Percentiles rank a stretch among this genome's conserved stretches.
These are phyloP conservation scores for Castanea sativa DNA, from an alignment of 306 rosid species.

Conservation along the genomic window DNA sequence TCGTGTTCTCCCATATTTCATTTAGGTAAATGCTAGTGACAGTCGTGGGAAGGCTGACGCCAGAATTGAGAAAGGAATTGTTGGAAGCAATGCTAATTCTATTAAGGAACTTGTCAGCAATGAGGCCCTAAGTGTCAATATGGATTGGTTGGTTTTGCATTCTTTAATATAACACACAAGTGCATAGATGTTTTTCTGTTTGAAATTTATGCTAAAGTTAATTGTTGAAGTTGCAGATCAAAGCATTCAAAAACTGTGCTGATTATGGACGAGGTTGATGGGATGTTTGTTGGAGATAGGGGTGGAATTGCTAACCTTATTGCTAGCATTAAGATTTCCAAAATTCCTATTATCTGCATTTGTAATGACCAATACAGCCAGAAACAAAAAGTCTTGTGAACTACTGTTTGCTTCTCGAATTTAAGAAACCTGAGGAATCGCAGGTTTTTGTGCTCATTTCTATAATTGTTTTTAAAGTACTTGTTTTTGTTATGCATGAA, in stretches of 20 bases:
- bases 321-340: constrained; percentile 84
- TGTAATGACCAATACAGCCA: constrained; percentile 98
- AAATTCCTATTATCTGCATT: constrained; percentile 94
- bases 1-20: constrained; percentile 14
- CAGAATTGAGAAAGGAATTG: constrained; percentile 80
- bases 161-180: constrained; percentile 15
- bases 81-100: constrained; percentile 90
- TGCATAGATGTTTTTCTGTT: constrained; percentile 10
- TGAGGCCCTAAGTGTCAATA: constrained; percentile 43
- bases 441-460: constrained; percentile 50
- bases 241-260: constrained; percentile 75
- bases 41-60: constrained; percentile 94
- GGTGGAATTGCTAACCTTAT: constrained; percentile 97
- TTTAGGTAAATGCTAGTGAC: constrained; percentile 97
- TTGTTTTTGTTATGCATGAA: background rate
- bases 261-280: constrained; percentile 98
- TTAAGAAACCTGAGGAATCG: constrained; percentile 88
- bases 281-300: constrained; percentile 99
- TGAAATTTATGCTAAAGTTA: constrained; percentile 17
- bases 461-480: background rate
- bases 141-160: constrained; percentile 59
- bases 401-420: constrained; percentile 88
- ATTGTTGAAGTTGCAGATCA: constrained; percentile 54
- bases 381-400: constrained; percentile 89
- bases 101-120: constrained; percentile 83